A percentile compares a stretch with the other conserved stretches of the same genome.
These are phyloP conservation scores for Lactarius hatsudake DNA, from an alignment of 768 basidiomycete species.

Conservation along the genomic window DNA sequence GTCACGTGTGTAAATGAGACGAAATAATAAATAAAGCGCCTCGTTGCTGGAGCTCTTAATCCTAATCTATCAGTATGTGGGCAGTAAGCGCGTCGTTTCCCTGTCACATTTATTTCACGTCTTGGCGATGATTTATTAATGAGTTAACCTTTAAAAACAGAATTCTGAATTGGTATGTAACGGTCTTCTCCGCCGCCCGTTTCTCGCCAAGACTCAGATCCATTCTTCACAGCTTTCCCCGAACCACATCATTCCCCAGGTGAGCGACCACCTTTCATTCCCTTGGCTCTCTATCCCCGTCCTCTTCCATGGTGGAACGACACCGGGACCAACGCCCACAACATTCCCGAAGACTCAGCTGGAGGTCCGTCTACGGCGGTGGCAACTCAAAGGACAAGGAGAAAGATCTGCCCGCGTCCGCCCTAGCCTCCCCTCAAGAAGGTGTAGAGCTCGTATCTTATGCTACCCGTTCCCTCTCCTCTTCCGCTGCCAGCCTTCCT, in stretches of 20 bases:
- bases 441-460: slow-evolving; percentile 34
- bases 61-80: neutral
- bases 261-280: slow-evolving; percentile 18
- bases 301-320: slow-evolving; percentile 30
- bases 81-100: neutral
- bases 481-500: slow-evolving; percentile 27
- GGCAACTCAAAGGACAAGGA: slow-evolving; percentile 31
- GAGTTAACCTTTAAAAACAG: neutral
- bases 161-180: slow-evolving; percentile 7
- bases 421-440: slow-evolving; percentile 34
- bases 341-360: slow-evolving; percentile 31
- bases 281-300: neutral
- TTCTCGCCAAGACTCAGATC: slow-evolving; percentile 8
- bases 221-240: slow-evolving; percentile 13
- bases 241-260: slow-evolving; percentile 11
- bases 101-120: neutral
- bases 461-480: slow-evolving; percentile 28
- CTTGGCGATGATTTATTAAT: neutral
- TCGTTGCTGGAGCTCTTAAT: neutral
- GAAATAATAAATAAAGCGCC: neutral
- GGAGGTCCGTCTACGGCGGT: slow-evolving; percentile 32
- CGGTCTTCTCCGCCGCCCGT: slow-evolving; percentile 1
- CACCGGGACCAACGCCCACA: slow-evolving; percentile 26
- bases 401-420: slow-evolving; percentile 3
- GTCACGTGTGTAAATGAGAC: neutral